A percentile compares a stretch with the other conserved stretches of the same genome.
Conservation (phyloP, 306 rosid species). For the Corylus heterophylla region DNA sequence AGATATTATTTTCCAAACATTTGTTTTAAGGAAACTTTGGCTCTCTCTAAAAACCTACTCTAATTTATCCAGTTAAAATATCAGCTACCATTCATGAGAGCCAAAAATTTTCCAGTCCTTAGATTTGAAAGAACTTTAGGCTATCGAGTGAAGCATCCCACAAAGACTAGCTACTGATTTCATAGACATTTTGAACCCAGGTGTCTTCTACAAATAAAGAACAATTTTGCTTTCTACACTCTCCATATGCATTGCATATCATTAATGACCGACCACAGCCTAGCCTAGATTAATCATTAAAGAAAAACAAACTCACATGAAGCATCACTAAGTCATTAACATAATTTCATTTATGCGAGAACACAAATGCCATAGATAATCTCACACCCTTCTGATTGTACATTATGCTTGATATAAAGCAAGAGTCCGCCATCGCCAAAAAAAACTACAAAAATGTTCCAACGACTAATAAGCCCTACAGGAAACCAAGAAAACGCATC, state of each 20-base stretch:
- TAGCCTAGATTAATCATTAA: background rate
- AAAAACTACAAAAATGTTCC: background rate
- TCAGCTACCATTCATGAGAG: no score
- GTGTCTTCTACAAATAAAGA: no score
- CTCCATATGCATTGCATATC: background rate
- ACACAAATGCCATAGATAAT: background rate
- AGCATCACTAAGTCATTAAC: background rate
- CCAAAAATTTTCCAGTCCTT: no score
- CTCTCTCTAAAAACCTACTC: no score
- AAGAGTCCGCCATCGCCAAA: background rate
- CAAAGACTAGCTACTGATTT: background rate
- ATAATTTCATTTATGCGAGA: background rate
- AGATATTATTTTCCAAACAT: no score
- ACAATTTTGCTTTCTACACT: background rate
- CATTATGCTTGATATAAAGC: background rate
- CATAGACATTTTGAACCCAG: background rate
- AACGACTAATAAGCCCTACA: background rate
- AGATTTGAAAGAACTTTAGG: background rate
- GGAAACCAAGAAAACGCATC: background rate
- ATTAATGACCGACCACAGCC: background rate
- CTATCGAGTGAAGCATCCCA: background rate
- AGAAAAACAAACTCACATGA: background rate
- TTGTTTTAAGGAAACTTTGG: no score
- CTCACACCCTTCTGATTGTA: slow-evolving; percentile 1
- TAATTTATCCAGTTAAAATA: no score